phyloP scores from a whole-genome alignment of 2,329 filamentous ascomycete species.

The Xylariaceae sp. region DNA sequence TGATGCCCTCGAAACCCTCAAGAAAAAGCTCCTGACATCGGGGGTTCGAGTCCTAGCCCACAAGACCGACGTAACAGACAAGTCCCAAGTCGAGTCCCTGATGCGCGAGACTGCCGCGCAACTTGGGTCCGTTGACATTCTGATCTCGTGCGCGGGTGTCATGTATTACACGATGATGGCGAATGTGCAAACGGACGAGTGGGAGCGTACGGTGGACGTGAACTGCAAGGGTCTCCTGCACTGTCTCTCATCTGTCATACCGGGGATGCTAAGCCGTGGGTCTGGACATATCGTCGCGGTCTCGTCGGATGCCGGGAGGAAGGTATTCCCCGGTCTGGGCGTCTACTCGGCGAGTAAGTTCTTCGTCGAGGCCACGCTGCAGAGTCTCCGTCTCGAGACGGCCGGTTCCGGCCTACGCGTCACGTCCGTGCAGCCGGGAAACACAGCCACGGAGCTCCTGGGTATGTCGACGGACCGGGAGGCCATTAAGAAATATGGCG shows the following conservation, averaged over 20 bases:
- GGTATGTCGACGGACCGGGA: slow-evolving; percentile 70
- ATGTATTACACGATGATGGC: slow-evolving; percentile 91
- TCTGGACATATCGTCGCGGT: slow-evolving; percentile 72
- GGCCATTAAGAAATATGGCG: slow-evolving; percentile 72
- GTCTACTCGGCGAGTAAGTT: slow-evolving; percentile 82
- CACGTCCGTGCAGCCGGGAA: slow-evolving; percentile 71
- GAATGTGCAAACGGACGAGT: slow-evolving; percentile 66
- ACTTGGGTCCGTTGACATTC: slow-evolving; percentile 69
- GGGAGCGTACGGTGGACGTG: slow-evolving; percentile 77
- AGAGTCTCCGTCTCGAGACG: slow-evolving; percentile 68
- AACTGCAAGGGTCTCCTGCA: slow-evolving; percentile 81
- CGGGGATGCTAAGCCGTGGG: slow-evolving; percentile 64
- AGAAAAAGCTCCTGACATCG: slow-evolving; percentile 45
- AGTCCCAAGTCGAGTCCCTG: slow-evolving; percentile 59
- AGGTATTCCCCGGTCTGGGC: slow-evolving; percentile 74
- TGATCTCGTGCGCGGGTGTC: slow-evolving; percentile 75
- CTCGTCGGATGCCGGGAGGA: slow-evolving; percentile 74
- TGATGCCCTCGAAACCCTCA: slow-evolving; percentile 62
- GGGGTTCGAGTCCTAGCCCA: slow-evolving; percentile 62
- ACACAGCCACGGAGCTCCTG: slow-evolving; percentile 67
- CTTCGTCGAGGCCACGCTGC: slow-evolving; percentile 78
- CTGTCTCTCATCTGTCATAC: slow-evolving; percentile 63
- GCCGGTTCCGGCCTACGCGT: slow-evolving; percentile 67
- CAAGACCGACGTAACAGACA: slow-evolving; percentile 67
- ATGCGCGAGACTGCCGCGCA: slow-evolving; percentile 52